A percentile compares a stretch with the other conserved stretches of the same genome.
Conservation (phyloP, 2,329 filamentous ascomycete species). For the Mycosphaerella sp. region DNA sequence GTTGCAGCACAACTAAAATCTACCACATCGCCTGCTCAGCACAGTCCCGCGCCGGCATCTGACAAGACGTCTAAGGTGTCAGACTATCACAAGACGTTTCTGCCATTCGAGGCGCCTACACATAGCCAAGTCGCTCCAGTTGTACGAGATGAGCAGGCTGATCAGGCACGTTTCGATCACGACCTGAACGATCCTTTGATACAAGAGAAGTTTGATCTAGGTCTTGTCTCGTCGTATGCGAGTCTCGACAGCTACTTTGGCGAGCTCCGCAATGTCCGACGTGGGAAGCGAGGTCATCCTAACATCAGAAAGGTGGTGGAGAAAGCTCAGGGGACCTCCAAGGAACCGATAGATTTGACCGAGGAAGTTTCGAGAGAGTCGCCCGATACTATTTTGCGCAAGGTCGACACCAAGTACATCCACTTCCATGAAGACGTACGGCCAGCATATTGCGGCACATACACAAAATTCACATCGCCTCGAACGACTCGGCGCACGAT, state of each 20-base stretch:
- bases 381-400: constrained; percentile 22
- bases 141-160: constrained; percentile 19
- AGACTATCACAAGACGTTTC: constrained; percentile 59
- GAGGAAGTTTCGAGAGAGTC: constrained; percentile 23
- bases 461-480: constrained; percentile 53
- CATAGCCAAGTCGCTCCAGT: constrained; percentile 63
- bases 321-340: constrained; percentile 39
- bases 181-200: constrained; percentile 28
- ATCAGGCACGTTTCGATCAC: constrained; percentile 28
- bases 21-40: constrained; percentile 26
- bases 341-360: constrained; percentile 41
- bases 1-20: constrained; percentile 23
- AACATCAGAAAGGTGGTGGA: constrained; percentile 36
- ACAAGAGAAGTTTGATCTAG: constrained; percentile 30
- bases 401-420: constrained; percentile 58
- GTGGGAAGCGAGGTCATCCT: constrained; percentile 20
- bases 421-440: constrained; percentile 58
- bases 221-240: constrained; percentile 22
- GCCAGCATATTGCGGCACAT: constrained; percentile 65
- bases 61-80: constrained; percentile 29
- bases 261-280: constrained; percentile 10
- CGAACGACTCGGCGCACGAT: constrained; percentile 43
- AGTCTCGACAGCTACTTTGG: constrained; percentile 19
- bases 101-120: constrained; percentile 72
- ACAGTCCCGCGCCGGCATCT: constrained; percentile 16